Percentiles rank a stretch among this genome's conserved stretches.
phyloP scores from a whole-genome alignment of 2,329 filamentous ascomycete genomes.

The Lithohypha guttulata region DNA sequence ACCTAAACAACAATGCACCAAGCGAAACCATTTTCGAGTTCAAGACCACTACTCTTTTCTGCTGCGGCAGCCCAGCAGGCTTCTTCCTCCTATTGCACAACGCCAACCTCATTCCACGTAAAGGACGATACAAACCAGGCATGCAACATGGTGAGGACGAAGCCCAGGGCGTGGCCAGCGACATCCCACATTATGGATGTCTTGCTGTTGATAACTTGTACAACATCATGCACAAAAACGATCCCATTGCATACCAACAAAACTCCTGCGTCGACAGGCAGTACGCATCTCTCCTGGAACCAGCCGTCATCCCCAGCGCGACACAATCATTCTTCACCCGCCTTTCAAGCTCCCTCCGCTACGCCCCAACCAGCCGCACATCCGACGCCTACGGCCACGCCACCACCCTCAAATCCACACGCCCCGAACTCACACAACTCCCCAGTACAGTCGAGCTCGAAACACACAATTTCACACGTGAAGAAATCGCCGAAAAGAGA shows the following conservation, averaged over 20 bases:
- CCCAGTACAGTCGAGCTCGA: conserved; percentile 78
- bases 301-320: conserved; percentile 67
- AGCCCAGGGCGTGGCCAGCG: conserved; percentile 57
- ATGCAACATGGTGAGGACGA: conserved; percentile 55
- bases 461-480: conserved; percentile 84
- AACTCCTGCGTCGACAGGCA: conserved; percentile 78
- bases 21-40: conserved; percentile 68
- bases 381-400: conserved; percentile 28
- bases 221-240: conserved; percentile 71
- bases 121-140: conserved; percentile 64
- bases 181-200: conserved; percentile 73
- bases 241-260: conserved; percentile 80
- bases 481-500: conserved; percentile 84
- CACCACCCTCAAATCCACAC: neutral
- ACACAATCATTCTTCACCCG: conserved; percentile 55
- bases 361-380: conserved; percentile 51
- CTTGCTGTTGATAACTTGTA: conserved; percentile 92
- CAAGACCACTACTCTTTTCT: conserved; percentile 78
- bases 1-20: conserved; percentile 27
- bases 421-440: conserved; percentile 53
- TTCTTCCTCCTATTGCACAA: conserved; percentile 82
- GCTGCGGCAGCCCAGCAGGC: conserved; percentile 78
- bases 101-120: conserved; percentile 61
- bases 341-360: conserved; percentile 50
- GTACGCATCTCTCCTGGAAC: conserved; percentile 67